Percentiles rank a stretch among this genome's conserved stretches.
phyloP scores from a whole-genome alignment of 2,329 filamentous ascomycete species.

The Daldinia sp. region DNA sequence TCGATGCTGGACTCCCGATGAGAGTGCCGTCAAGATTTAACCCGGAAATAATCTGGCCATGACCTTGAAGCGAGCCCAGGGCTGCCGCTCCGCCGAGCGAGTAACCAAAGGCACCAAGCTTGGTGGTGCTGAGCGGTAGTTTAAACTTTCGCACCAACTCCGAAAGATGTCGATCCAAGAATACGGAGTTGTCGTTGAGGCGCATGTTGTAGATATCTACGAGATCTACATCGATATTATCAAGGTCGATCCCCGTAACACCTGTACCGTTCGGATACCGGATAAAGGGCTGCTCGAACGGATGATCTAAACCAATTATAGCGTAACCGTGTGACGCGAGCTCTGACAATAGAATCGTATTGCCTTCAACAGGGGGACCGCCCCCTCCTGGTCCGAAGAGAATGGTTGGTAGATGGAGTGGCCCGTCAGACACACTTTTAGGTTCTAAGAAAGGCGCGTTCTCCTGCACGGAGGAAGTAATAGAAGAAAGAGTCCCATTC shows the following conservation, averaged over 20 bases:
- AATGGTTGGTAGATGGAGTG: constrained; percentile 28
- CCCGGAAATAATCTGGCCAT: constrained; percentile 26
- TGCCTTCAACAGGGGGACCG: constrained; percentile 33
- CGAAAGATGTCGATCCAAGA: constrained; percentile 33
- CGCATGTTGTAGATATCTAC: constrained; percentile 31
- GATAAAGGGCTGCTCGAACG: constrained; percentile 44
- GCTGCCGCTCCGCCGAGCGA: constrained; percentile 40
- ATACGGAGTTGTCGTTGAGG: constrained; percentile 33
- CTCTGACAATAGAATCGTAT: constrained; percentile 37
- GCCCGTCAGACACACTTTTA: not conserved
- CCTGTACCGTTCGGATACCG: constrained; percentile 43
- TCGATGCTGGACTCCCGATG: constrained; percentile 16
- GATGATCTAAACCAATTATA: constrained; percentile 42
- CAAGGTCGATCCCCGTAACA: constrained; percentile 32
- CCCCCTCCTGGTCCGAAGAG: constrained; percentile 36
- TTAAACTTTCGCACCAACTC: constrained; percentile 22
- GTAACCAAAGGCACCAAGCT: constrained; percentile 36
- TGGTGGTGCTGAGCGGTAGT: constrained; percentile 30
- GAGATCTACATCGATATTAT: constrained; percentile 11
- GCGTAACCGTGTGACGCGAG: constrained; percentile 39
- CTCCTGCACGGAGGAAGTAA: constrained; percentile 34
- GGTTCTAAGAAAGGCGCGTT: constrained; percentile 24
- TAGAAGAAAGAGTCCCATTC: constrained; percentile 26
- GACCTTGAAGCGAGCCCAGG: constrained; percentile 27
- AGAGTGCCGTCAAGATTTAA: constrained; percentile 40